Conservation (phyloP, 495 filamentous ascomycete genomes). For the Penicillium diatomitis region DNA sequence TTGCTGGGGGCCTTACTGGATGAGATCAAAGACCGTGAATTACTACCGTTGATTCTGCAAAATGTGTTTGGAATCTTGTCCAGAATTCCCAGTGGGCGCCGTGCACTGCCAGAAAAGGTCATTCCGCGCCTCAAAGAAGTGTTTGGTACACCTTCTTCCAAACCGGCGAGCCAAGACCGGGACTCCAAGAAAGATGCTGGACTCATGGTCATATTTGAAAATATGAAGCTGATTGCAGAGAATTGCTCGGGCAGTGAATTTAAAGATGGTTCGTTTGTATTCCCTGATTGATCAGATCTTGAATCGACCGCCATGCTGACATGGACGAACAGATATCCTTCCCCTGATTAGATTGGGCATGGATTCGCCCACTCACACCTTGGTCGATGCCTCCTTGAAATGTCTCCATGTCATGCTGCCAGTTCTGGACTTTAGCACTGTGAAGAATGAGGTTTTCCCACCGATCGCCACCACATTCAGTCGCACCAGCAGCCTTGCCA, state of each 20-base stretch:
- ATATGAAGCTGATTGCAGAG: constrained; percentile 60
- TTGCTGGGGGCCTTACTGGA: constrained; percentile 79
- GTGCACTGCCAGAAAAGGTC: constrained; percentile 73
- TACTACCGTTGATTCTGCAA: constrained; percentile 73
- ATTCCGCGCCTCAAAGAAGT: constrained; percentile 76
- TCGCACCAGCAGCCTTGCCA: constrained; percentile 82
- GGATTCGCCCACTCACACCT: constrained; percentile 77
- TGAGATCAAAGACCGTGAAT: constrained; percentile 82
- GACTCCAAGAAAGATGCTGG: constrained; percentile 83
- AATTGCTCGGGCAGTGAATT: constrained; percentile 88
- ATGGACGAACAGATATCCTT: constrained; percentile 53
- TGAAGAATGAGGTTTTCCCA: constrained; percentile 93
- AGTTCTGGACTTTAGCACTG: constrained; percentile 85
- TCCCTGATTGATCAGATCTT: no score
- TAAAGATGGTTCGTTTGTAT: constrained; percentile 57
- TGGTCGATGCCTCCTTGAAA: constrained; percentile 76
- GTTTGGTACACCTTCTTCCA: constrained; percentile 51
- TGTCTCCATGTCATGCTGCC: constrained; percentile 66
- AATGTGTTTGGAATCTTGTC: constrained; percentile 85
- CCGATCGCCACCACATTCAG: constrained; percentile 82
- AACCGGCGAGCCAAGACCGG: constrained; percentile 47
- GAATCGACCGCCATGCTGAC: no score
- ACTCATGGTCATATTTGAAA: constrained; percentile 79
- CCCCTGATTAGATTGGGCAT: constrained; percentile 74
- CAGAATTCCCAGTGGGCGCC: constrained; percentile 61